A percentile compares a stretch with the other conserved stretches of the same genome.
These are phyloP conservation scores for Grosmannia serpens DNA, from an alignment of 2,329 filamentous ascomycete genomes.

Conservation along the genomic window DNA sequence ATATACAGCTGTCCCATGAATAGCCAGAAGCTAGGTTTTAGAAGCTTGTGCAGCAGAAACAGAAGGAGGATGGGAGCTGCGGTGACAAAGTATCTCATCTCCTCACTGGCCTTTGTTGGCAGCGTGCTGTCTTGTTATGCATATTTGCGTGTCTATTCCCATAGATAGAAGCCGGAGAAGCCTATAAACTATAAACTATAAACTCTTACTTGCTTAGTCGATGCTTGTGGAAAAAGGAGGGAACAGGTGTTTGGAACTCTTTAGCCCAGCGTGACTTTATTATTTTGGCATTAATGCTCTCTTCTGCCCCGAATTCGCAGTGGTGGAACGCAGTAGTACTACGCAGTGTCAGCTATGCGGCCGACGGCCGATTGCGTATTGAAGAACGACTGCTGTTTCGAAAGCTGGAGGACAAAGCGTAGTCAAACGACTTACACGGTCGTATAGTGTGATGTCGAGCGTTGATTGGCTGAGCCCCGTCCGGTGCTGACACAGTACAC, in stretches of 20 bases:
- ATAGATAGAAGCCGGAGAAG: background rate
- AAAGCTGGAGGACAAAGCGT: background rate
- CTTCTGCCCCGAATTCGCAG: background rate
- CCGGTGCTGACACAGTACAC: no score
- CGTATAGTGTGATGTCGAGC: background rate
- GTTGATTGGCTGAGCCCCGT: constrained; percentile 1
- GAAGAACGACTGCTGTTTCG: background rate
- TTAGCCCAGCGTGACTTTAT: background rate
- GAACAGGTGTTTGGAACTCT: background rate
- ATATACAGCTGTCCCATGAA: background rate
- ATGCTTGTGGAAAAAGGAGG: background rate
- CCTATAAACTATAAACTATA: background rate
- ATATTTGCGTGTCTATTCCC: background rate
- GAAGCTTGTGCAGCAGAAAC: background rate
- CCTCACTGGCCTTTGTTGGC: background rate
- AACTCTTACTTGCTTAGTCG: background rate
- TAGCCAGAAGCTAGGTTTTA: no score
- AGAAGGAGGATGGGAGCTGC: background rate
- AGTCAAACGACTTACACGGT: background rate
- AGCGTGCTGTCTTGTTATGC: background rate
- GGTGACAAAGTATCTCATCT: background rate
- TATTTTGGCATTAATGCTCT: background rate
- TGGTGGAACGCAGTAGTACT: no score
- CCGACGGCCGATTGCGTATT: background rate
- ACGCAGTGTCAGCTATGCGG: no score